Conservation (phyloP, 257 asterid genomes). For the Ajuga chamaepitys region DNA sequence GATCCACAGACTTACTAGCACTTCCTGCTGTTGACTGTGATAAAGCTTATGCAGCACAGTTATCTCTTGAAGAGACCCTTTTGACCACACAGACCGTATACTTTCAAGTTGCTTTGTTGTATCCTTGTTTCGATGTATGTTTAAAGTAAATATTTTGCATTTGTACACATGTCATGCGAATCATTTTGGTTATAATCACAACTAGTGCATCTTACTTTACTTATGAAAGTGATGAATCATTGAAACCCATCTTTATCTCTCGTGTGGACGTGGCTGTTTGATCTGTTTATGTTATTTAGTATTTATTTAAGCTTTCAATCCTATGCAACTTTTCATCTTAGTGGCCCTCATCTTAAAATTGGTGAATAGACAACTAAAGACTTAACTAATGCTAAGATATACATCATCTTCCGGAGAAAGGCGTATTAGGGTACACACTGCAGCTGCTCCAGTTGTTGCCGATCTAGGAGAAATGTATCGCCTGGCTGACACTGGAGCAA, state of each 20-base stretch:
- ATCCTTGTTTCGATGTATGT: slow-evolving; percentile 50
- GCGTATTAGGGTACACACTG: slow-evolving; percentile 96
- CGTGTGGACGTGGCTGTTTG: slow-evolving; percentile 3
- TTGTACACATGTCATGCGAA: background rate
- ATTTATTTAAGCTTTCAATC: background rate
- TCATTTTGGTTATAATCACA: background rate
- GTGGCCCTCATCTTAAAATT: background rate
- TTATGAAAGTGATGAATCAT: background rate
- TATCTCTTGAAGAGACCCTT: slow-evolving; percentile 89
- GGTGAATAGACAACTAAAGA: slow-evolving; percentile 3
- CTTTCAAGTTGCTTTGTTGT: slow-evolving; percentile 94
- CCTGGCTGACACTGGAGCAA: slow-evolving; percentile 88
- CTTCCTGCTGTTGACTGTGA: slow-evolving; percentile 99
- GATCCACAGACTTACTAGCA: slow-evolving; percentile 92
- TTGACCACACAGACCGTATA: slow-evolving; percentile 73
- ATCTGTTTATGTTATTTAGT: background rate
- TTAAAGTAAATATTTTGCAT: slow-evolving; percentile 6
- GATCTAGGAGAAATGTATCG: slow-evolving; percentile 95
- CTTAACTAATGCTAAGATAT: slow-evolving; percentile 66
- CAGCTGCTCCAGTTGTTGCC: slow-evolving; percentile 94
- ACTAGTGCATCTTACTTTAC: background rate
- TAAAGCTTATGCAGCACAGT: slow-evolving; percentile 93
- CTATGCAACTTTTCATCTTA: slow-evolving; percentile 5
- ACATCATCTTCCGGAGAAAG: slow-evolving; percentile 98
- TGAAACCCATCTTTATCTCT: background rate